A percentile compares a stretch with the other conserved stretches of the same genome.
These are phyloP conservation scores for Dictyostelium citrinum DNA, from an alignment of 78 protist genomes.

Conservation along the genomic window DNA sequence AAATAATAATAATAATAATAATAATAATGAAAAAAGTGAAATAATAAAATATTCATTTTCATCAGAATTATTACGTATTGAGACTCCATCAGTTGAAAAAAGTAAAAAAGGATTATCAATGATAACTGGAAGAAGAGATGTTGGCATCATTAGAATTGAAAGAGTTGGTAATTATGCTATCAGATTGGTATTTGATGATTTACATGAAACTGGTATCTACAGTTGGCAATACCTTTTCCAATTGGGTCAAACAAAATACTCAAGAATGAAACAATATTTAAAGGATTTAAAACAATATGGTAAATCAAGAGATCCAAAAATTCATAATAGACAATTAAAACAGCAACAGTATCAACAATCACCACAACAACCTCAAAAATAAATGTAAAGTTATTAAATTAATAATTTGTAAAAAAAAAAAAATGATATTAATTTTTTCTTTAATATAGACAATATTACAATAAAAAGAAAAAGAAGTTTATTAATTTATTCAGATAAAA, in stretches of 20 bases:
- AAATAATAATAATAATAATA: background rate
- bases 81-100: conserved; percentile 37
- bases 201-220: conserved; percentile 60
- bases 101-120: background rate
- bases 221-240: conserved; percentile 24
- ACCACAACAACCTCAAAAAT: background rate
- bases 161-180: conserved; percentile 64
- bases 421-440: no score
- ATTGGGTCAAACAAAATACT: conserved; percentile 29
- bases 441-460: no score
- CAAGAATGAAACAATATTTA: conserved; percentile 44
- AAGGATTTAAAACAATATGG: background rate
- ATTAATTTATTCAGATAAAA: background rate
- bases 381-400: no score
- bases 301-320: conserved; percentile 58
- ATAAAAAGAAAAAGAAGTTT: no score
- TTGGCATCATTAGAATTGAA: conserved; percentile 22
- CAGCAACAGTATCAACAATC: background rate
- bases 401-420: no score
- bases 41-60: conserved; percentile 18
- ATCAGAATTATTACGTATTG: conserved; percentile 33
- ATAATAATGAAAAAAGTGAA: background rate
- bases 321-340: background rate
- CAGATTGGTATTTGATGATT: conserved; percentile 37
- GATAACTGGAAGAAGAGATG: conserved; percentile 46